Evolutionary conservation across 2,329 filamentous ascomycete genomes (phyloP).

Genomic region (Aspergillus brunneoviolaceus): DNA sequence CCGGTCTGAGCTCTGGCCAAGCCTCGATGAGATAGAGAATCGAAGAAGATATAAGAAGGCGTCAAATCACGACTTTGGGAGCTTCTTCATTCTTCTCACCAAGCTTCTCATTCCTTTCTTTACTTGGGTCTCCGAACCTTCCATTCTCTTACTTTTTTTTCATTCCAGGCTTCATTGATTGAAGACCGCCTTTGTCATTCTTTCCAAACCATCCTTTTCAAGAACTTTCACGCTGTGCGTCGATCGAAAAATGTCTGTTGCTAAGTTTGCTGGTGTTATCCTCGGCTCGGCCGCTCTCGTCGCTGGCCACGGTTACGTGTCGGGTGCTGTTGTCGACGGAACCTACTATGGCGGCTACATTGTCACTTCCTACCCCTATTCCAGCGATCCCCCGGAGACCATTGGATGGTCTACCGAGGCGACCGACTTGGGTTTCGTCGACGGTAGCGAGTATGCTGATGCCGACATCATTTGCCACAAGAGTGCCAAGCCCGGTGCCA

Average conservation of each 20-base stretch:
- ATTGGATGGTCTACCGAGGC: slow-evolving; percentile 57
- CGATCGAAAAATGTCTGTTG: slow-evolving; percentile 33
- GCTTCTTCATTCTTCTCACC: slow-evolving; percentile 23
- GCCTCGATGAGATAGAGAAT: neutral
- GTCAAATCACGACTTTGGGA: neutral
- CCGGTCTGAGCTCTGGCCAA: slow-evolving; percentile 15
- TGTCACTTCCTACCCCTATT: slow-evolving; percentile 36
- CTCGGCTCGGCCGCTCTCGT: slow-evolving; percentile 39
- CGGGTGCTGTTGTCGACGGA: slow-evolving; percentile 36
- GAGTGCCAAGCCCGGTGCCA: slow-evolving; percentile 51
- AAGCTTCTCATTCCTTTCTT: slow-evolving; percentile 32
- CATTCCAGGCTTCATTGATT: slow-evolving; percentile 33
- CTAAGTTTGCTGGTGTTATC: slow-evolving; percentile 34
- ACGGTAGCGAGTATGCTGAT: slow-evolving; percentile 47
- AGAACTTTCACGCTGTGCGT: slow-evolving; percentile 34
- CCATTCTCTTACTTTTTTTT: slow-evolving; percentile 28
- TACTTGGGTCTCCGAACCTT: slow-evolving; percentile 29
- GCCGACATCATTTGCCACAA: slow-evolving; percentile 64
- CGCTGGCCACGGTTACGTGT: slow-evolving; percentile 42
- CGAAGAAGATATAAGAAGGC: slow-evolving; percentile 19
- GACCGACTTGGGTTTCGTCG: slow-evolving; percentile 56
- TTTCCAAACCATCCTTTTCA: slow-evolving; percentile 24
- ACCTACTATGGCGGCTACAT: slow-evolving; percentile 44
- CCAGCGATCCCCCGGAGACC: slow-evolving; percentile 38
- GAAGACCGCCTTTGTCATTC: slow-evolving; percentile 33